Evolutionary conservation across 2,329 filamentous ascomycete species (phyloP).

Genomic region (Paraphoma sp.): DNA sequence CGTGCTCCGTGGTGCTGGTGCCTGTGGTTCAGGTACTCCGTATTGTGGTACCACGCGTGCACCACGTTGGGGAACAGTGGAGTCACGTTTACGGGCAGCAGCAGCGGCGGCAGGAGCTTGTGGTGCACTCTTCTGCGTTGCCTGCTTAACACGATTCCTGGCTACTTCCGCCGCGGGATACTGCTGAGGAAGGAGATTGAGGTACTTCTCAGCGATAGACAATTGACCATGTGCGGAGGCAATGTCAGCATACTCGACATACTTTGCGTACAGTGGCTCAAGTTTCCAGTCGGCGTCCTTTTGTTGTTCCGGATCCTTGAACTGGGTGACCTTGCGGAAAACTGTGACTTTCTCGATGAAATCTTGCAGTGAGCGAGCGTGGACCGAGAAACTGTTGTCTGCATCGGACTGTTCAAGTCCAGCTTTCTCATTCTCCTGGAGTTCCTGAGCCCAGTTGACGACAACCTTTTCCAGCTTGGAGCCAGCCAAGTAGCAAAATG

Average conservation of each 20-base stretch:
- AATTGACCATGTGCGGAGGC: slow-evolving; percentile 89
- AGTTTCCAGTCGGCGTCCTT: slow-evolving; percentile 88
- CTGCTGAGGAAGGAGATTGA: slow-evolving; percentile 80
- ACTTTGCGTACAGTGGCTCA: slow-evolving; percentile 86
- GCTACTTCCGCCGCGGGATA: slow-evolving; percentile 90
- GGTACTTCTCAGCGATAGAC: slow-evolving; percentile 85
- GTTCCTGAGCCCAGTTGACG: slow-evolving; percentile 88
- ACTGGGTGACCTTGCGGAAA: slow-evolving; percentile 93
- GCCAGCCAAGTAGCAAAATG: slow-evolving; percentile 94
- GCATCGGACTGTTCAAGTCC: slow-evolving; percentile 71
- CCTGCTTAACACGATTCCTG: slow-evolving; percentile 82
- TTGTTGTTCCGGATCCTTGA: slow-evolving; percentile 77
- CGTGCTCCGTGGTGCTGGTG: slow-evolving; percentile 28
- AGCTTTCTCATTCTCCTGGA: slow-evolving; percentile 81
- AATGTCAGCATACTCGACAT: slow-evolving; percentile 96
- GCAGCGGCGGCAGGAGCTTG: slow-evolving; percentile 48
- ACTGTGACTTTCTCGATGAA: slow-evolving; percentile 99
- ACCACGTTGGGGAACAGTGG: slow-evolving; percentile 28
- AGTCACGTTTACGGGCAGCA: slow-evolving; percentile 9
- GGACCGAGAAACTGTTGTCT: slow-evolving; percentile 88
- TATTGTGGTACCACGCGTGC: slow-evolving; percentile 47
- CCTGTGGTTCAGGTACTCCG: slow-evolving; percentile 24
- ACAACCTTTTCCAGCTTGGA: slow-evolving; percentile 98
- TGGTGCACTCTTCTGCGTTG: slow-evolving; percentile 69
- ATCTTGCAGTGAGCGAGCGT: slow-evolving; percentile 84